phyloP scores from a whole-genome alignment of 352 stramenopile species.

The Globisporangium echinulatum region DNA sequence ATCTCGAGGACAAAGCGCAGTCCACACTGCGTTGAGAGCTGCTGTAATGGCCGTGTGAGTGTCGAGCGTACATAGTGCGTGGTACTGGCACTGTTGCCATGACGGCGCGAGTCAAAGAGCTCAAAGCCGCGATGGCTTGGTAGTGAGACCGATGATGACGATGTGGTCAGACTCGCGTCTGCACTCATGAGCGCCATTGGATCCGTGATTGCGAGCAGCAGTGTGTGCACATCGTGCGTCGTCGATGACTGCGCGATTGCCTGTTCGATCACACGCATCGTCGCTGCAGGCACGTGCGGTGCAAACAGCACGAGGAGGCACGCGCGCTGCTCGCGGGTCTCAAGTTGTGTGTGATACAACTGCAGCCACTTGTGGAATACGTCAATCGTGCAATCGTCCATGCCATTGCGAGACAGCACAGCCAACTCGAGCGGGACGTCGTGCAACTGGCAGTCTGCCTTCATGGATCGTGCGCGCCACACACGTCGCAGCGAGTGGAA shows the following conservation, averaged over 20 bases:
- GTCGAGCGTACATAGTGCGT: no score
- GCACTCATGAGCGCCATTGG: slow-evolving; percentile 6
- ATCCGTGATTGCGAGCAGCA: slow-evolving; percentile 12
- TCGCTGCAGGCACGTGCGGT: background rate
- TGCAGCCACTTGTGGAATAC: slow-evolving; percentile 8
- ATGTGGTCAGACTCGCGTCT: background rate
- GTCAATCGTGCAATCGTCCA: background rate
- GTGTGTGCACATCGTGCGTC: background rate
- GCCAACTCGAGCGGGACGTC: background rate
- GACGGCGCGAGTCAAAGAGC: slow-evolving; percentile 3
- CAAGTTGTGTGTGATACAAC: slow-evolving; percentile 1
- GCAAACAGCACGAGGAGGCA: slow-evolving; percentile 12
- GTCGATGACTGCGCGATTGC: background rate
- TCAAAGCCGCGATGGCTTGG: background rate
- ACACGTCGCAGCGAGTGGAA: slow-evolving; percentile 2
- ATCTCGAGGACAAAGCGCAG: slow-evolving; percentile 57
- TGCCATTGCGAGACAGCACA: background rate
- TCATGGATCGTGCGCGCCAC: background rate
- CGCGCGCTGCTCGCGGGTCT: background rate
- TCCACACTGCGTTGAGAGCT: slow-evolving; percentile 36
- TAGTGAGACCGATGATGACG: background rate
- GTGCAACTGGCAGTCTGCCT: background rate
- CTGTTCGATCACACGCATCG: background rate
- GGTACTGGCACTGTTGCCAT: background rate
- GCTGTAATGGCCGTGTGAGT: slow-evolving; percentile 25